A percentile compares a stretch with the other conserved stretches of the same genome.
Evolutionary conservation across 1,139 yeast genomes (phyloP).

Genomic region (Yamadazyma aaseri): DNA sequence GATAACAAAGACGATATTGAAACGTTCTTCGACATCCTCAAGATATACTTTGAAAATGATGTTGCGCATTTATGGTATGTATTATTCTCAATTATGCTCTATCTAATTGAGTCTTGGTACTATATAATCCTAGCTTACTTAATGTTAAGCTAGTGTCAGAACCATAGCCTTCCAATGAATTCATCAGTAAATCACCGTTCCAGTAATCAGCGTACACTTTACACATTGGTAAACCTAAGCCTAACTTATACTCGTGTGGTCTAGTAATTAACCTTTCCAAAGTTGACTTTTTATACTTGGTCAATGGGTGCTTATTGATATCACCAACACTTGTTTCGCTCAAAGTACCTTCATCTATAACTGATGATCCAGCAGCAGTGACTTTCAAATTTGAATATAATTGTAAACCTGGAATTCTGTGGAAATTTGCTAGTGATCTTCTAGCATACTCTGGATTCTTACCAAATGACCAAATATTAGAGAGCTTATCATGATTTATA

Average conservation of each 20-base stretch:
- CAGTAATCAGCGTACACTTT: slow-evolving; percentile 92
- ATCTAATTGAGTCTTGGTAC: slow-evolving; percentile 66
- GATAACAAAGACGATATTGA: slow-evolving; percentile 26
- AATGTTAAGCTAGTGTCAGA: slow-evolving; percentile 80
- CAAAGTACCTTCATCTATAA: slow-evolving; percentile 25
- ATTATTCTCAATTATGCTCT: slow-evolving; percentile 47
- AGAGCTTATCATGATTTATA: slow-evolving; percentile 52
- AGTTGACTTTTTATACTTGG: slow-evolving; percentile 34
- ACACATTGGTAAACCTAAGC: slow-evolving; percentile 89
- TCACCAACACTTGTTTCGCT: slow-evolving; percentile 40
- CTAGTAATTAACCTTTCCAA: slow-evolving; percentile 56
- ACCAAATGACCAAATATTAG: slow-evolving; percentile 82
- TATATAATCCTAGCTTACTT: slow-evolving; percentile 72
- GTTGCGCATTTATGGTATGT: neutral
- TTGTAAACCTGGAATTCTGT: slow-evolving; percentile 60
- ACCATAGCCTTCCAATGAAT: slow-evolving; percentile 86
- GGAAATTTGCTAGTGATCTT: slow-evolving; percentile 60
- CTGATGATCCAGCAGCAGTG: slow-evolving; percentile 40
- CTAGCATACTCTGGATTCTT: slow-evolving; percentile 60
- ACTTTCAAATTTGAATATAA: slow-evolving; percentile 41
- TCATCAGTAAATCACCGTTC: slow-evolving; percentile 86
- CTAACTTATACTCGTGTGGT: slow-evolving; percentile 72
- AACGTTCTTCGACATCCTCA: slow-evolving; percentile 18
- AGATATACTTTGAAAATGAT: neutral
- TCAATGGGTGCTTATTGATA: slow-evolving; percentile 26